Evolutionary conservation across 441 rosid species (phyloP), one percentile per base, ranked within the genome.

Genomic region (Theobroma grandiflorum): DNA sequence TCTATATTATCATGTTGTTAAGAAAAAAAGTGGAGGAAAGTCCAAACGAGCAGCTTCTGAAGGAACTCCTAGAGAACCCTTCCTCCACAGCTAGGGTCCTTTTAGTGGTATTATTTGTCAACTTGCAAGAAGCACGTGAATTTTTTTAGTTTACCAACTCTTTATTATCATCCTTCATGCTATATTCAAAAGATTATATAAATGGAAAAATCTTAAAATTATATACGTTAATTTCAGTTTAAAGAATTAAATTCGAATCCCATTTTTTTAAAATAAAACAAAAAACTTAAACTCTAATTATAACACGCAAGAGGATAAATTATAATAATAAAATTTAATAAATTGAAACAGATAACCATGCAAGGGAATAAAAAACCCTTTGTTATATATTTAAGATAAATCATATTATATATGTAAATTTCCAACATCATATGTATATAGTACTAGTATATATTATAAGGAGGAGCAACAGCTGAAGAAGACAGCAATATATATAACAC

Each of bases 51-150:
- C 75, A 16, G 38, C 59, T n/a, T 26, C 75, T 40, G 31, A 26
- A 26, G 31, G 31, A 26, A 26, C 42, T 40, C 42, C 4, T 40
- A 40, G 6, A 40, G 2, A 53, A 53, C 7, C 3, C 59, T 53
- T n/a, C n/a, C 59, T 53, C 12, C 59, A 53, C n/a, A 53, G 15
- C 18, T 53, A 1, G n/a, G 59, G 15, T 11, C 59, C 18, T 6
- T 11, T 58, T 22, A 26, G 31, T 58, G 9, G 58, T 12, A 2
- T 20, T 61, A 75, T 74, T 33, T 75, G 69, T 67, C 55, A 82
- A 78, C 72, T 50, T 82, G 57, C 79, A 12, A 14, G 73, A 58
- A 70, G 75, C 76, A 68, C 76, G 53, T 74, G 79, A 75, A 77
- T 18, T 57, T n/a, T 16, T 49, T 40, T 14, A 11, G 59, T 53